phyloP scores from a whole-genome alignment of 2,329 filamentous ascomycete genomes.

The Exophiala dermatitidis region DNA sequence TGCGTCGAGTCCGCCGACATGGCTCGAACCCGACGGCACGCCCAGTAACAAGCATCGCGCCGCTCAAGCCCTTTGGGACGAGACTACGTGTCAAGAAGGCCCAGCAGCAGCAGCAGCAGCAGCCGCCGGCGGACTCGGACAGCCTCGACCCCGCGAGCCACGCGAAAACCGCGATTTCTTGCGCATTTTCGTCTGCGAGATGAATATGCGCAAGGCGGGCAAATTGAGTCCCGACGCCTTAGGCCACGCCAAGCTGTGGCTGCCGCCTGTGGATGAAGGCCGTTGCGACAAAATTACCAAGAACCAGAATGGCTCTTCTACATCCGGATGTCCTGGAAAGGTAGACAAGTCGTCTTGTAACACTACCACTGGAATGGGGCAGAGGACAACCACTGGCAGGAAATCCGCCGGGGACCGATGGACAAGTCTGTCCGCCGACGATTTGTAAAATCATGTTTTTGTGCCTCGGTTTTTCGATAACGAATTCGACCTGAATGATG shows the following conservation, averaged over 20 bases:
- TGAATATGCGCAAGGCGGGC: conserved; percentile 59
- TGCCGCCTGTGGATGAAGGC: conserved; percentile 47
- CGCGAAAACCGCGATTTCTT: conserved; percentile 59
- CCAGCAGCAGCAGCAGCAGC: too few relatives aligned
- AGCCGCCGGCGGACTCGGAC: not conserved
- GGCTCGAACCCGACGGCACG: conserved; percentile 28
- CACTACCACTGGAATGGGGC: too few relatives aligned
- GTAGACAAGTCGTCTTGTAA: too few relatives aligned
- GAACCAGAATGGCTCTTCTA: too few relatives aligned
- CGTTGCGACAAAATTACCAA: too few relatives aligned
- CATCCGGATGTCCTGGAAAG: too few relatives aligned
- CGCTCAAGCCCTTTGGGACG: conserved; percentile 14
- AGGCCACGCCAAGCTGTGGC: conserved; percentile 53
- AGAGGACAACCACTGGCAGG: too few relatives aligned
- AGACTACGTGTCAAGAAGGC: conserved; percentile 11
- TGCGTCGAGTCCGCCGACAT: conserved; percentile 31
- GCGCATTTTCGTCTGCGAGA: conserved; percentile 57
- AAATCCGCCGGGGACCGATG: too few relatives aligned
- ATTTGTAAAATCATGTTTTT: too few relatives aligned
- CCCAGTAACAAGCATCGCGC: conserved; percentile 31
- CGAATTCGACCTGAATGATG: too few relatives aligned
- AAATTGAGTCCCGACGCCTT: conserved; percentile 52
- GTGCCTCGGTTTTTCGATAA: too few relatives aligned
- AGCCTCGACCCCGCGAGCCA: conserved; percentile 52
- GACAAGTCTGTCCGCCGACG: too few relatives aligned